Conservation (phyloP, 352 stramenopile genomes). For the Phytophthora fragariaefolia region DNA sequence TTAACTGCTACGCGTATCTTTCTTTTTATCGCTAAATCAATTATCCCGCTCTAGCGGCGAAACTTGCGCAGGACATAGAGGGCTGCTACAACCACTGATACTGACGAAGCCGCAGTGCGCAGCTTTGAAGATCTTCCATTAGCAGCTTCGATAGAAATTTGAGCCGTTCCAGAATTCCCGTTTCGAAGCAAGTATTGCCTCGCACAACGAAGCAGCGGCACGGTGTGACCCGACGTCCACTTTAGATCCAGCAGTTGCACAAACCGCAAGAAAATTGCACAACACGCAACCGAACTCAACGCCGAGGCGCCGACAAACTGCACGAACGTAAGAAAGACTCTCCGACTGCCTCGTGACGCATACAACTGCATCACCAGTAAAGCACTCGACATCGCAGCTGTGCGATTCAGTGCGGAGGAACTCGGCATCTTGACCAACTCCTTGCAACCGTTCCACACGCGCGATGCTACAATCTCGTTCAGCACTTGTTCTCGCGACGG, state of each 20-base stretch:
- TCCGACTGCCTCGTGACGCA: slow-evolving; percentile 66
- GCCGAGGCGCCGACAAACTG: slow-evolving; percentile 68
- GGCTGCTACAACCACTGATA: slow-evolving; percentile 36
- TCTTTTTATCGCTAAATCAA: not conserved
- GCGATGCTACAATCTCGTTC: slow-evolving; percentile 67
- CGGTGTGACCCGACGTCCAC: slow-evolving; percentile 29
- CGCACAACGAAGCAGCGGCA: slow-evolving; percentile 47
- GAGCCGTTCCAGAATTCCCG: slow-evolving; percentile 24
- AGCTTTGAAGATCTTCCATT: slow-evolving; percentile 21
- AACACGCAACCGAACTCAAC: slow-evolving; percentile 71
- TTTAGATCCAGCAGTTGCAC: slow-evolving; percentile 54
- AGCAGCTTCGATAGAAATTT: slow-evolving; percentile 28
- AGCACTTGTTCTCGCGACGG: slow-evolving; percentile 58
- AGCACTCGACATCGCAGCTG: slow-evolving; percentile 70
- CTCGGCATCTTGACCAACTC: slow-evolving; percentile 69
- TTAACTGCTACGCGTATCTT: not conserved
- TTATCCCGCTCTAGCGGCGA: slow-evolving; percentile 15
- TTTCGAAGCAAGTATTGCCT: slow-evolving; percentile 51
- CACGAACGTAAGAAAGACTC: slow-evolving; percentile 59
- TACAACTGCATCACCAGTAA: slow-evolving; percentile 82
- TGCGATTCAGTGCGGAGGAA: slow-evolving; percentile 65
- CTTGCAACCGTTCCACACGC: slow-evolving; percentile 64
- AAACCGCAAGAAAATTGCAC: slow-evolving; percentile 57
- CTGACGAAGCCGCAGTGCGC: slow-evolving; percentile 36
- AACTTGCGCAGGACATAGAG: slow-evolving; percentile 44